phyloP scores from a whole-genome alignment of 2,329 filamentous ascomycete species.

The Colletotrichum tropicale region DNA sequence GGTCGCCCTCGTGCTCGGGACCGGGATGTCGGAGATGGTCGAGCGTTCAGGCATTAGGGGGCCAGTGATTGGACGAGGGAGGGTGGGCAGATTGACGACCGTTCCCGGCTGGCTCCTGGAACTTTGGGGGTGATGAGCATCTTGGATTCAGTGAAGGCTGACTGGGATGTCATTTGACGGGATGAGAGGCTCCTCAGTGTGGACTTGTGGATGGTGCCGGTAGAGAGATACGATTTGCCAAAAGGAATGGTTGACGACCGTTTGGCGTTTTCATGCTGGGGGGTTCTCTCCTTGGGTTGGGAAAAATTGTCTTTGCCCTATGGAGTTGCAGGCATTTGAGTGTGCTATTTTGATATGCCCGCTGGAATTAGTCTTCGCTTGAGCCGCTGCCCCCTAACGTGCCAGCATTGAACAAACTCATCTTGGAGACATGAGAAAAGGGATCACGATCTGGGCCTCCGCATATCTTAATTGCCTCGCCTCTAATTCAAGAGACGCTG shows the following conservation, averaged over 20 bases:
- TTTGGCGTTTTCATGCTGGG: not conserved
- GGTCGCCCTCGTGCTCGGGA: not conserved
- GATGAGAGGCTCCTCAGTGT: not conserved
- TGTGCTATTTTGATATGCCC: not conserved
- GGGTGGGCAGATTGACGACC: not conserved
- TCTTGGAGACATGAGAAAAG: not conserved
- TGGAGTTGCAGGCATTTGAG: not conserved
- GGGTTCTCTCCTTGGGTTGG: not conserved
- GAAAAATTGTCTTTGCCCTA: not conserved
- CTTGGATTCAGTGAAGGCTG: not conserved
- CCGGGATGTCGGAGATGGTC: not conserved
- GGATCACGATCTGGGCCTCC: not conserved
- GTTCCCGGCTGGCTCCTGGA: not conserved
- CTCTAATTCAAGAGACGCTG: not conserved
- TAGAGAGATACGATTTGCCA: not conserved
- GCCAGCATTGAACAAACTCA: not conserved
- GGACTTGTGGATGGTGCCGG: not conserved
- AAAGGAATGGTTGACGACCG: not conserved
- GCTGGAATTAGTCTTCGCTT: not conserved
- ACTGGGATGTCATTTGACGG: not conserved
- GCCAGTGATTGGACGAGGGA: not conserved
- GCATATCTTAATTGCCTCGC: not conserved
- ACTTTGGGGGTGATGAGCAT: not conserved
- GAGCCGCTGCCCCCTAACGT: not conserved
- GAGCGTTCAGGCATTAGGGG: not conserved